Percentiles rank a stretch among this genome's conserved stretches.
phyloP scores from a whole-genome alignment of 352 stramenopile species.

The Globisporangium nagaii region DNA sequence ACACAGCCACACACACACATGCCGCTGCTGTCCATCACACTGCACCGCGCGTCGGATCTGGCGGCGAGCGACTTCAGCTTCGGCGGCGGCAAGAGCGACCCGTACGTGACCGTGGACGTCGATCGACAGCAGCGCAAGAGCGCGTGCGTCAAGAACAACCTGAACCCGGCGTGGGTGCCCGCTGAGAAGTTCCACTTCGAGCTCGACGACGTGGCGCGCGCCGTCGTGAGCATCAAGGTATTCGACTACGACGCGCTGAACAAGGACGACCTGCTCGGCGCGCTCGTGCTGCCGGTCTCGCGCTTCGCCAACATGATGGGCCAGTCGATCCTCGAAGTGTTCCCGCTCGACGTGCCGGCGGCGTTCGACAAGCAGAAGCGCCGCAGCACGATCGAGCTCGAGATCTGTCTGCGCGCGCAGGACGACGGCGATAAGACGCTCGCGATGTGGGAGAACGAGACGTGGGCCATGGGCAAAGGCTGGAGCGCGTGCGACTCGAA shows the following conservation, averaged over 20 bases:
- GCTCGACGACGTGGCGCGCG: conserved; percentile 29
- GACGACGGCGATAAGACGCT: conserved; percentile 34
- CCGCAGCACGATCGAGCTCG: conserved; percentile 45
- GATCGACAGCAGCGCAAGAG: conserved; percentile 48
- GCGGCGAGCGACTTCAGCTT: conserved; percentile 55
- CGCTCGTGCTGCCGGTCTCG: conserved; percentile 43
- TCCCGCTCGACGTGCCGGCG: conserved; percentile 33
- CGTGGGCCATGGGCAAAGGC: conserved; percentile 36
- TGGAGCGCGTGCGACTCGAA: conserved; percentile 42
- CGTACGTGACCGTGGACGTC: conserved; percentile 62
- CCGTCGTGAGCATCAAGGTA: conserved; percentile 47
- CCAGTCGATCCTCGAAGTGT: conserved; percentile 44
- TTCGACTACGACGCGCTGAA: conserved; percentile 68
- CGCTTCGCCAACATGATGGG: conserved; percentile 38
- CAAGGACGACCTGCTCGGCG: conserved; percentile 56
- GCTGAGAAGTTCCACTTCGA: conserved; percentile 59
- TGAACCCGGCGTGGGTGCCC: conserved; percentile 64
- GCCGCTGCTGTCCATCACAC: conserved; percentile 44
- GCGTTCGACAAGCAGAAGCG: conserved; percentile 40
- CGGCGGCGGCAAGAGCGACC: conserved; percentile 59
- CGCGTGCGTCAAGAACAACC: conserved; percentile 47
- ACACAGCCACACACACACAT: conserved; percentile 14
- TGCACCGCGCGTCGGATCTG: conserved; percentile 45
- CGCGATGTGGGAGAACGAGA: conserved; percentile 65
- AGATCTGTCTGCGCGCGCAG: conserved; percentile 34